Evolutionary conservation across 2,329 filamentous ascomycete genomes (phyloP), one percentile per base, ranked within the genome.

Genomic region (Fusarium decemcellulare): DNA sequence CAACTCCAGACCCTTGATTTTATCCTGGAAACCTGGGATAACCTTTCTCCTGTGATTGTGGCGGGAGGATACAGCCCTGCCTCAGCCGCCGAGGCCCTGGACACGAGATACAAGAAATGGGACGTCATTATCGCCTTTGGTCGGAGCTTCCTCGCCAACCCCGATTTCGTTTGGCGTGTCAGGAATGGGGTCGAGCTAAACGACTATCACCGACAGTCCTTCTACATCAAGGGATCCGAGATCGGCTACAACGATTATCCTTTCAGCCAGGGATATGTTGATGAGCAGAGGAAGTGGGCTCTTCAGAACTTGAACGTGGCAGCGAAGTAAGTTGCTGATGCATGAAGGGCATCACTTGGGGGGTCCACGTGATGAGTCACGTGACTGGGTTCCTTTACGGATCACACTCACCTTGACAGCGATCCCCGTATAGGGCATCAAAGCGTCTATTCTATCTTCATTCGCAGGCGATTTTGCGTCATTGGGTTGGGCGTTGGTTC

Each of bases 81-180:
- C 0, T 68, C 58, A 0, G 76, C 76, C 0, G 65, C 40, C 0
- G 57, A 61, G 2, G 69, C 68, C 2, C 53, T 77, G 0, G 76
- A 78, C 0, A 65, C 65, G 2, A 65, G 71, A 12, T 78, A 78
- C 44, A 62, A 60, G 46, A 72, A 76, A 42, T 76, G 72, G 70
- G 68, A 78, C 23, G 71, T 78, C 18, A 56, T 78, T 3, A 57
- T 77, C n/a, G 76, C 68, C 3, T 77, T 77, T n/a, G 76, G 76
- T 0, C 68, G 76, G 15, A 63, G 61, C 8, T 77, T 77, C 27
- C 58, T 77, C 15, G 61, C 76, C 4, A 78, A 77, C 30, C 76
- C 76, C 0, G 76, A 77, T 14, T 55, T 77, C 9, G 75, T 77
- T 1, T 77, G 61, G 58, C 61, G 73, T 11, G 53, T 75, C 15